Percentiles rank a stretch among this genome's conserved stretches.
Evolutionary conservation across 202 grass and related monocot genomes (phyloP).

Genomic region (Eragrostis tef): DNA sequence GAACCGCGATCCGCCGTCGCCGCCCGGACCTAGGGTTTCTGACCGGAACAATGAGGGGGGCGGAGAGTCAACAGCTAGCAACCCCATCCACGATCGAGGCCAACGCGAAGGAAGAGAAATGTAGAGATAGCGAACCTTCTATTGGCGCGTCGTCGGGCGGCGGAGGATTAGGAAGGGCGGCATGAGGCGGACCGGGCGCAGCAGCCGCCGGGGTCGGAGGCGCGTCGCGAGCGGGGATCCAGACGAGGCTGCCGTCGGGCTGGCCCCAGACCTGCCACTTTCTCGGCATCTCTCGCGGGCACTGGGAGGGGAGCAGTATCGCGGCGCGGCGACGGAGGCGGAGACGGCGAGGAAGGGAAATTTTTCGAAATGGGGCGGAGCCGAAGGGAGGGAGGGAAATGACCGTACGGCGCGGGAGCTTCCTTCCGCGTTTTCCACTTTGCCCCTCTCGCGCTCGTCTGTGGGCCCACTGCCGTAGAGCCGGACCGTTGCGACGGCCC

Average conservation of each 20-base stretch:
- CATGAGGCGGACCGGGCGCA: neutral
- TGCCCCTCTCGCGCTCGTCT: neutral
- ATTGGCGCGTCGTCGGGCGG: neutral
- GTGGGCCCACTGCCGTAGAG: neutral
- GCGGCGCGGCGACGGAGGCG: neutral
- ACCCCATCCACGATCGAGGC: neutral
- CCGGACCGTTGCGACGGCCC: neutral
- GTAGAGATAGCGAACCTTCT: conserved; percentile 12
- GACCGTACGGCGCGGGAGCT: conserved; percentile 9
- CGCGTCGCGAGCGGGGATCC: conserved; percentile 48
- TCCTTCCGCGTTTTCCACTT: neutral
- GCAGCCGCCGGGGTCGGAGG: neutral
- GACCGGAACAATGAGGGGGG: neutral
- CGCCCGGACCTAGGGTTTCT: conserved; percentile 39
- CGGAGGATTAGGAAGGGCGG: neutral
- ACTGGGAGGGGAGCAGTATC: neutral
- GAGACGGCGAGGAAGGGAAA: neutral
- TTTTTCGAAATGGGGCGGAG: neutral
- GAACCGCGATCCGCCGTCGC: conserved; percentile 19
- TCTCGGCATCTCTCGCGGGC: conserved; percentile 25
- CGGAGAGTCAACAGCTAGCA: neutral
- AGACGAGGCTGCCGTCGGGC: conserved; percentile 60
- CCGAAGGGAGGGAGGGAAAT: neutral
- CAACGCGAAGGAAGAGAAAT: neutral
- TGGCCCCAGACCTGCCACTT: conserved; percentile 67